These are phyloP conservation scores for Pochonia chlamydosporia DNA, from an alignment of 2,329 filamentous ascomycete genomes.

Conservation along the genomic window DNA sequence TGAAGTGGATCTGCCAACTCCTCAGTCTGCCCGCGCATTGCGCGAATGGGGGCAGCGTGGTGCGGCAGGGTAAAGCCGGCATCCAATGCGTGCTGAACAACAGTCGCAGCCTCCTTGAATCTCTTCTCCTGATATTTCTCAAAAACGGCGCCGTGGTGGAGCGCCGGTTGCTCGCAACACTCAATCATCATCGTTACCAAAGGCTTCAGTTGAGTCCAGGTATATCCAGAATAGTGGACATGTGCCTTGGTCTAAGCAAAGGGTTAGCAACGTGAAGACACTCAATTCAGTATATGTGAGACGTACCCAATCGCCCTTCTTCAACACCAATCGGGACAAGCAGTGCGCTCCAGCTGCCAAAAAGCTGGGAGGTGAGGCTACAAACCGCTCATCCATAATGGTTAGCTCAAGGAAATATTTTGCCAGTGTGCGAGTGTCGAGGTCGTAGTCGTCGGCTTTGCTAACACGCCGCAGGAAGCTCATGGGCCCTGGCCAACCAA, in stretches of 20 bases:
- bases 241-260: constrained; percentile 64
- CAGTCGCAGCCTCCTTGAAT: constrained; percentile 78
- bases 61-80: constrained; percentile 50
- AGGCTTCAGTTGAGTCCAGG: constrained; percentile 73
- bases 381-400: constrained; percentile 96
- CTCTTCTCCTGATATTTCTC: constrained; percentile 88
- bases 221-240: constrained; percentile 91
- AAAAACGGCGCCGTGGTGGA: constrained; percentile 81
- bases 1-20: constrained; percentile 19
- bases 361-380: constrained; percentile 85
- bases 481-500: constrained; percentile 98
- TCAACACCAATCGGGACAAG: constrained; percentile 78
- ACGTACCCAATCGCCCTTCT: constrained; percentile 89
- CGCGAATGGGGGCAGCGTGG: constrained; percentile 32
- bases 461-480: constrained; percentile 94
- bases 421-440: constrained; percentile 89
- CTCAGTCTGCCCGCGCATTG: constrained; percentile 14
- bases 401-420: constrained; percentile 98
- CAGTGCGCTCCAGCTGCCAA: constrained; percentile 89
- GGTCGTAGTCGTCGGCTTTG: constrained; percentile 96
- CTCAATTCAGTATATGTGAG: neutral
- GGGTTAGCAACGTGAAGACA: neutral
- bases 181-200: constrained; percentile 75
- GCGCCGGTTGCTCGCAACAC: constrained; percentile 74
- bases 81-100: constrained; percentile 69